A percentile compares a stretch with the other conserved stretches of the same genome.
Evolutionary conservation across 2,329 filamentous ascomycete genomes (phyloP).

Genomic region (Colletotrichum chrysophilum): DNA sequence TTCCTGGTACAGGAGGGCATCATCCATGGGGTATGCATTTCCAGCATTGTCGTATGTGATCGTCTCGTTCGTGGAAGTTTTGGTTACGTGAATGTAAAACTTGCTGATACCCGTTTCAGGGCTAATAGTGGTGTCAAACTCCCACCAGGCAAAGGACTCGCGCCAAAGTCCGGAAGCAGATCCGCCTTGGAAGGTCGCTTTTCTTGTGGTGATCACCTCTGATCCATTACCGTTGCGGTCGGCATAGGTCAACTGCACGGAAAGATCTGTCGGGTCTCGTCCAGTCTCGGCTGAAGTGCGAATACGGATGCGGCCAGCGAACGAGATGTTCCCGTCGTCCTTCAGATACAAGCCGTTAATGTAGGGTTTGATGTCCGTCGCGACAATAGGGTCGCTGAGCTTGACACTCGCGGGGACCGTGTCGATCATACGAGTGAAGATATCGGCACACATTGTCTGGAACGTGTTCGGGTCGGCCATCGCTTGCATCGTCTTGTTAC

Average conservation of each 20-base stretch:
- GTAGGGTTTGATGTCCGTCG: conserved; percentile 37
- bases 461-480: conserved; percentile 38
- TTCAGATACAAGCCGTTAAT: conserved; percentile 30
- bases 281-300: conserved; percentile 17
- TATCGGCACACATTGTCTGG: conserved; percentile 31
- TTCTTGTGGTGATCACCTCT: background rate
- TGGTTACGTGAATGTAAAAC: conserved; percentile 24
- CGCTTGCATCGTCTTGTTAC: conserved; percentile 45
- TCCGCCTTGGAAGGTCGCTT: conserved; percentile 23
- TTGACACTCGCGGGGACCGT: conserved; percentile 34
- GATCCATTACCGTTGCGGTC: conserved; percentile 22
- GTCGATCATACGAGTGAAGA: conserved; percentile 40
- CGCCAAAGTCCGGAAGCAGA: conserved; percentile 18
- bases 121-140: conserved; percentile 24
- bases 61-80: conserved; percentile 21
- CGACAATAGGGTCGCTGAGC: conserved; percentile 31
- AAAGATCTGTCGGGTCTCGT: conserved; percentile 26
- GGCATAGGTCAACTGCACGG: conserved; percentile 26
- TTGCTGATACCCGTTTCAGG: conserved; percentile 27
- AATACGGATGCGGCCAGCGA: conserved; percentile 29
- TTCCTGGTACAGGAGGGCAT: conserved; percentile 23
- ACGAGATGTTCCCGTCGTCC: conserved; percentile 26
- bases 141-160: conserved; percentile 25
- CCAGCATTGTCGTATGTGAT: conserved; percentile 25
- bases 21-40: conserved; percentile 23